Evolutionary conservation across 352 stramenopile genomes (phyloP), one percentile per base, ranked within the genome.

Genomic region (Phytopythium oedochilum): DNA sequence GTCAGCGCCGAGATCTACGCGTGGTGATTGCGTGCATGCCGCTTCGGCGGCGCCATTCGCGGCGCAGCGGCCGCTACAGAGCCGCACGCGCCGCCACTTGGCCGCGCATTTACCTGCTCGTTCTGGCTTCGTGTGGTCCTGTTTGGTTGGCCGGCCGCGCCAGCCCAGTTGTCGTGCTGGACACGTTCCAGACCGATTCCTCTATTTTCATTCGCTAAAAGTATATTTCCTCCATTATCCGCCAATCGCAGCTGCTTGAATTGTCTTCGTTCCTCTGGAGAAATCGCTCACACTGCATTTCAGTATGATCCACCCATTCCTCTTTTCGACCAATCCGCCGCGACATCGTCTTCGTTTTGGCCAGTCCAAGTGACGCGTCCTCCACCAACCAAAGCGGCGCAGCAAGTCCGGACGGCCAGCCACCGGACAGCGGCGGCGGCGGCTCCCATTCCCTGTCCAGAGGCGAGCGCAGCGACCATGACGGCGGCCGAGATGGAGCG

Each of bases 401-500:
- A 42, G 34, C 34, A 18, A 18, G 14, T 22, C n/a, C n/a, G n/a
- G n/a, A n/a, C n/a, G n/a, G n/a, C n/a, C 5, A 10, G 36, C 5
- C 15, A 22, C 17, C 17, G 15, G 9, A 22, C 11, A 22, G 15
- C 35, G 9, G 20, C 17, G 11, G 20, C 38, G 22, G 1, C 40
- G 12, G 22, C 20, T 26, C 34, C 34, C 40, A 46, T 46, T 46
- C 40, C 12, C 23, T 31, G n/a, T 46, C 34, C 14, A 12, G 20
- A n/a, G n/a, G n/a, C n/a, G n/a, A n/a, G n/a, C n/a, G n/a, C 29
- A 36, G 50, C 23, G 23, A 36, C 20, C 32, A 91, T 92, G 81
- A 78, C 77, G 52, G 72, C 75, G 9, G 64, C 60, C 26, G 78
- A 89, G 63, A 70, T 89, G 59, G 82, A 94, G 50, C 90, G 88